Conservation (phyloP, 148 eudicot genomes). For the Camellia granthamiana region DNA sequence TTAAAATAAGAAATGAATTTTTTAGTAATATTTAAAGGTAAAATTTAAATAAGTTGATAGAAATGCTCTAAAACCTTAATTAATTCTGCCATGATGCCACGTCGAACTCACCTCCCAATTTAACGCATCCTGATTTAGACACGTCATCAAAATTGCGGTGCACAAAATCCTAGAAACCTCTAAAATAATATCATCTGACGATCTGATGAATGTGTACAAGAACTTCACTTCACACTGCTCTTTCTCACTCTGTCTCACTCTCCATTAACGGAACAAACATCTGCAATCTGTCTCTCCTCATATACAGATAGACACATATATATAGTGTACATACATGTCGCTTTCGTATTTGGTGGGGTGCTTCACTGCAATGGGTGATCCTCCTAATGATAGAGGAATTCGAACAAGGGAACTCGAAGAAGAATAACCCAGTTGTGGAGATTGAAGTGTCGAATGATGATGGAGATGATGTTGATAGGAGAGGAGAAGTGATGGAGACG, state of each 20-base stretch:
- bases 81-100: neutral
- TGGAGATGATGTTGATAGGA: neutral
- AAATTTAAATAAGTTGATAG: too few species aligned
- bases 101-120: neutral
- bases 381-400: neutral
- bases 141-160: neutral
- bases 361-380: constrained; percentile 1
- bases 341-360: neutral
- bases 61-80: too few species aligned
- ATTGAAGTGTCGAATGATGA: neutral
- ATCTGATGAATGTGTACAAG: too few species aligned
- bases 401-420: neutral
- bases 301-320: too few species aligned
- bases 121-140: neutral
- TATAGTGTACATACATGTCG: neutral
- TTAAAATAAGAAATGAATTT: too few species aligned
- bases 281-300: too few species aligned
- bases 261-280: neutral
- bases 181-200: neutral
- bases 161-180: constrained; percentile 8
- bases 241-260: too few species aligned
- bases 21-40: too few species aligned
- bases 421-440: constrained; percentile 9
- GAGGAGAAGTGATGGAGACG: neutral
- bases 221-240: too few species aligned